Conservation (phyloP, 768 basidiomycete genomes). For the Trametes meyenii region DNA sequence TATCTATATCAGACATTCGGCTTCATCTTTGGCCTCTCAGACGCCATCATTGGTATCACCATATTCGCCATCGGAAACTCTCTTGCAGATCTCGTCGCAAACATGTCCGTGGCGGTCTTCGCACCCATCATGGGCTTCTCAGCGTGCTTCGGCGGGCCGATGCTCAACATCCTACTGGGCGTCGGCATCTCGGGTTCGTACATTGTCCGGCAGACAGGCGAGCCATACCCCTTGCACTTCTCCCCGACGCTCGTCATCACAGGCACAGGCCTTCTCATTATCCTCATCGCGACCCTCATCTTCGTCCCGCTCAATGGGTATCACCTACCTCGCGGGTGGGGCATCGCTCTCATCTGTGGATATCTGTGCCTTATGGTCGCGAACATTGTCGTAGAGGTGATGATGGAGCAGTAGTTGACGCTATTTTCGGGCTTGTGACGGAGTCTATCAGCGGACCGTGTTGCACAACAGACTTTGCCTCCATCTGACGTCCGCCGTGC, state of each 20-base stretch:
- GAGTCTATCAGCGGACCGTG: slow-evolving; percentile 3
- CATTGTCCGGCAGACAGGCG: slow-evolving; percentile 63
- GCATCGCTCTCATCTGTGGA: slow-evolving; percentile 69
- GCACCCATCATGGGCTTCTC: slow-evolving; percentile 95
- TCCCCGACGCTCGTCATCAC: slow-evolving; percentile 86
- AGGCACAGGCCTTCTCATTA: slow-evolving; percentile 72
- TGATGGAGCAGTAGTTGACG: slow-evolving; percentile 7
- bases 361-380: slow-evolving; percentile 78
- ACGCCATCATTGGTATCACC: slow-evolving; percentile 95
- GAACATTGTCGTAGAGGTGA: slow-evolving; percentile 80
- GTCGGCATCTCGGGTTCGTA: slow-evolving; percentile 91
- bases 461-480: slow-evolving; percentile 5
- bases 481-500: not conserved
- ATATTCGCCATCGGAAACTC: slow-evolving; percentile 98
- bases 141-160: slow-evolving; percentile 91
- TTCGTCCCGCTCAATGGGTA: slow-evolving; percentile 88
- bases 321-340: slow-evolving; percentile 80
- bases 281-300: slow-evolving; percentile 76
- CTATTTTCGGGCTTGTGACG: too few species aligned
- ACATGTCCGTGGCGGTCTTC: slow-evolving; percentile 93
- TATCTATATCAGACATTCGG: slow-evolving; percentile 71
- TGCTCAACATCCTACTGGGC: slow-evolving; percentile 90
- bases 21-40: slow-evolving; percentile 91
- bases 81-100: slow-evolving; percentile 94
- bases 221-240: slow-evolving; percentile 76